These are phyloP conservation scores for Musa beccarii DNA, from an alignment of 176 grass and related monocot genomes.

Conservation along the genomic window DNA sequence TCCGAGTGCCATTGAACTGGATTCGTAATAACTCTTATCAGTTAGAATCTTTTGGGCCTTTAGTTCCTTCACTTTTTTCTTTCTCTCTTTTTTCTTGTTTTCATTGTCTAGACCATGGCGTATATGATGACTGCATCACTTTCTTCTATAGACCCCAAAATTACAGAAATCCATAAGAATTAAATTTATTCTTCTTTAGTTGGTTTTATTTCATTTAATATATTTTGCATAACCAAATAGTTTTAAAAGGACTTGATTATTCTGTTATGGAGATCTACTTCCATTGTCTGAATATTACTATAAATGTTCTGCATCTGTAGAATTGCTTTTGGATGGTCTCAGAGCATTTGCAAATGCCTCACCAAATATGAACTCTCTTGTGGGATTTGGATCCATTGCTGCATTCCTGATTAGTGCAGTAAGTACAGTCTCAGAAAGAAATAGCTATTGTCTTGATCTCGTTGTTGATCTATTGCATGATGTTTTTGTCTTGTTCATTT, in stretches of 20 bases:
- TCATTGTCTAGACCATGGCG: no score
- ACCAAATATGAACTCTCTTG: conserved; percentile 98
- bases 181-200: no score
- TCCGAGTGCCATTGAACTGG: no score
- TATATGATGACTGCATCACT: no score
- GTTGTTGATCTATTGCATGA: background rate
- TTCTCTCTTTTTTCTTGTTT: no score
- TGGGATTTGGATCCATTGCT: conserved; percentile 84
- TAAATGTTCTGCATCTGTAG: conserved; percentile 25
- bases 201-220: background rate
- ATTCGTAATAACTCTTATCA: no score
- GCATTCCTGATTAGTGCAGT: conserved; percentile 91
- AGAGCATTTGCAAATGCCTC: conserved; percentile 87
- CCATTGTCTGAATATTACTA: background rate
- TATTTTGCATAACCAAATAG: background rate
- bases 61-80: no score
- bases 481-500: background rate
- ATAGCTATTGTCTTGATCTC: background rate
- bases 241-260: background rate
- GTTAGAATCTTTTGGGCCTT: no score
- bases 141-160: no score
- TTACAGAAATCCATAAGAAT: no score
- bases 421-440: conserved; percentile 20
- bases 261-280: background rate
- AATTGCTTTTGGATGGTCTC: conserved; percentile 87